Evolutionary conservation across 129 eudicot genomes (phyloP).

Genomic region (Pittosporum tobira): DNA sequence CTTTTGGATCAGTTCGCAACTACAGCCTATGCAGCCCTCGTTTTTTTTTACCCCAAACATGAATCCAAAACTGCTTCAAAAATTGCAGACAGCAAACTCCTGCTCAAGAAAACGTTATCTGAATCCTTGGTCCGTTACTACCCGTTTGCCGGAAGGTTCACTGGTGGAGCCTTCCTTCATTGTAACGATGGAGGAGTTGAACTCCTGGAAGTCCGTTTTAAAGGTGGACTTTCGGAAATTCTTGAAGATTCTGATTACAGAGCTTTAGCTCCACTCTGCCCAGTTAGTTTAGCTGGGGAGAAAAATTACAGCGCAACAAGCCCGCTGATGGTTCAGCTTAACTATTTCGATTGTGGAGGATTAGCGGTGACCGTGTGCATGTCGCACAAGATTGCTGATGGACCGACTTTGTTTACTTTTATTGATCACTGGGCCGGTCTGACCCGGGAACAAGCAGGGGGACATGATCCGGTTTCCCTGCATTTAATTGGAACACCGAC

Average conservation of each 20-base stretch:
- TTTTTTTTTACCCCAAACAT: constrained; percentile 21
- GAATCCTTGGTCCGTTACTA: constrained; percentile 16
- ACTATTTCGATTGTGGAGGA: constrained; percentile 27
- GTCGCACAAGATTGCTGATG: constrained; percentile 30
- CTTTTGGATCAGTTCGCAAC: constrained; percentile 30
- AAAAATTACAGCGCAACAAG: neutral
- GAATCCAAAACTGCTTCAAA: neutral
- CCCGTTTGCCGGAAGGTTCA: constrained; percentile 32
- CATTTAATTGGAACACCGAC: constrained; percentile 8
- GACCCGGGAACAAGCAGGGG: constrained; percentile 2
- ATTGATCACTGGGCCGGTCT: constrained; percentile 27
- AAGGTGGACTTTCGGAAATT: constrained; percentile 15
- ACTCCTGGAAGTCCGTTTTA: constrained; percentile 19
- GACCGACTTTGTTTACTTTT: constrained; percentile 8
- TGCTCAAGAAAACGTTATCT: constrained; percentile 20
- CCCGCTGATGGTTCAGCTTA: constrained; percentile 21
- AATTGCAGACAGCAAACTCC: neutral
- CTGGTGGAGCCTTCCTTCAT: constrained; percentile 7
- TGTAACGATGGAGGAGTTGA: constrained; percentile 32
- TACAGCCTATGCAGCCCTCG: constrained; percentile 7
- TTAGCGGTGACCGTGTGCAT: constrained; percentile 21
- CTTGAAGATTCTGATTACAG: constrained; percentile 8
- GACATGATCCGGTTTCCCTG: constrained; percentile 12
- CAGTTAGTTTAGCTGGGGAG: neutral
- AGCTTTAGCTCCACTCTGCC: constrained; percentile 10